Evolutionary conservation across 495 filamentous ascomycete genomes (phyloP), one percentile per base, ranked within the genome.

Genomic region (Arthonia radiata): DNA sequence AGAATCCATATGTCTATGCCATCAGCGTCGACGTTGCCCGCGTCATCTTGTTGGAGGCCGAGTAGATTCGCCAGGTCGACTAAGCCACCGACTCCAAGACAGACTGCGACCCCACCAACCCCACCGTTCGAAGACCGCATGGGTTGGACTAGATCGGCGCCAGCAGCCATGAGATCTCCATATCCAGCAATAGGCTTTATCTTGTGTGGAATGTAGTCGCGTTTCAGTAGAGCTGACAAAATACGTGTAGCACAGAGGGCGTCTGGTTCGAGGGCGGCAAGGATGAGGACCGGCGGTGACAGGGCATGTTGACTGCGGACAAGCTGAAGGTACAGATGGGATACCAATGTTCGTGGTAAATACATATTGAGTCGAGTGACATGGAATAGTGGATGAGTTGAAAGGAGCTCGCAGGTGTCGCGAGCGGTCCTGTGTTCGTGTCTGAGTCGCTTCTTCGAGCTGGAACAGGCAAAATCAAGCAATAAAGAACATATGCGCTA

Each of bases 161-260:
- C 79, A 15, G 65, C 67, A 38, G 67, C 64, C 39, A 73, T 55
- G 19, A 97, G 69, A 41, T 94, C 86, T 35, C 66, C 70, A 67
- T 93, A 93, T 17, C 86, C 86, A 10, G 74, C 63, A 18, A 97
- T 70, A 3, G 89, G 86, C 37, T 90, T 77, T 33, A 94, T 90
- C 56, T 91, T 93, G 51, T 94, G 83, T n/a, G 72, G 71, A 36
- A 97, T 89, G 43, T 83, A 94, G 56, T 97, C 86, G 55, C 79
- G 73, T 54, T 83, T 92, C 27, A 97, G 58, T 11, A 94, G 61
- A 9, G 68, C 61, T 1, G 86, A 86, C 10, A 97, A 64, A 29
- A 97, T 94, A 27, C 82, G 80, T 40, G 79, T 82, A 27, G 82
- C 89, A 51, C 86, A 94, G 18, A 97, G 67, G 27, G 83, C 75